Base-by-base conservation (phyloP, 495 filamentous ascomycete genomes). In the Aspergillus ellipticus region DNA sequence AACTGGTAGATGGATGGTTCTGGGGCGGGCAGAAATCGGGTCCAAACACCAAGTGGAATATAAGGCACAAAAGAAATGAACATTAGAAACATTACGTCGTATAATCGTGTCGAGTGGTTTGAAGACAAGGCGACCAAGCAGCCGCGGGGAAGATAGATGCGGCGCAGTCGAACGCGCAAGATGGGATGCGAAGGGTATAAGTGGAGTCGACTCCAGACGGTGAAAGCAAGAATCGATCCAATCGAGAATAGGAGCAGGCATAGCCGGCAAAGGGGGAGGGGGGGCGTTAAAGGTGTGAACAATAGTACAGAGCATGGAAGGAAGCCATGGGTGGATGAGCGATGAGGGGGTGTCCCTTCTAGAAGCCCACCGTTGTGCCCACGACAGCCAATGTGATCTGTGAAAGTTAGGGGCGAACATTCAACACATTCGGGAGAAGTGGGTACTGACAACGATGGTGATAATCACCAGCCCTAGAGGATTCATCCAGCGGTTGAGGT, bases 401-500 rank as follows among this genome's bases (percentile, higher is more conserved):
- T 45, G 26, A 58, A 8, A 46, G 69, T 66, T 58, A 66, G 55
- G 31, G 5, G 19, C n/a, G 51, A 21, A 2, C 1, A 1, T 15
- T 9, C 31, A 8, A 15, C 29, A 15, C n/a, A 45, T 0, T 39
- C 6, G 19, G 6, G 35, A 16, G 17, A 4, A 28, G 21, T 4
- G n/a, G 51, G 11, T 42, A 79, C 85, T 77, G 66, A 93, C 82
- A 54, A 96, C 79, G 22, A 86, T 84, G 51, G 82, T 83, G 53
- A 96, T 82, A 29, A 98, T 82, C 53, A 88, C 72, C 13, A 94
- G 65, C 15, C 94, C 94, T 46, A 95, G 62, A 39, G 89, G 71
- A 49, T 85, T 84, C 90, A 98, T 92, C 63, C 85, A 81, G 41
- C 91, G 85, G 70, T 98, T 98, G 43, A 97, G 77, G 55, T 83